phyloP scores from a whole-genome alignment of 306 rosid species.

The Sechiopsis laciniata region DNA sequence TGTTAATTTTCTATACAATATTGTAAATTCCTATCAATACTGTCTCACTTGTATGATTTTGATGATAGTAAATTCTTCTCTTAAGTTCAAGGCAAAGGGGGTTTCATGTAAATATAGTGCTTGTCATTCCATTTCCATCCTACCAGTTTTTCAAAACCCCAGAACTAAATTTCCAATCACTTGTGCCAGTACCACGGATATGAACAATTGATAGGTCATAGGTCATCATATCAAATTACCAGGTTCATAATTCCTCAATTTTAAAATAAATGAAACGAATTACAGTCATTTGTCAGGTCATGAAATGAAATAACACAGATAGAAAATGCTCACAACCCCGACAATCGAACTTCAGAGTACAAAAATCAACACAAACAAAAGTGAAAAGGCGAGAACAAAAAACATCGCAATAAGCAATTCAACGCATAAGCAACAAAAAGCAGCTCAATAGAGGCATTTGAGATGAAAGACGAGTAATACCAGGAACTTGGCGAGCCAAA shows the following conservation, averaged over 20 bases:
- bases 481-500: constrained; percentile 63
- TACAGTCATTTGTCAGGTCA: not conserved
- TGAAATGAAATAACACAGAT: not conserved
- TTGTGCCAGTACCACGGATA: not conserved
- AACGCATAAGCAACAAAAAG: not conserved
- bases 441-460: not conserved
- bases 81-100: not conserved
- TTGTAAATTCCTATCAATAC: not conserved
- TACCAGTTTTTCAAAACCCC: not conserved
- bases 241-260: not conserved
- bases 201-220: not conserved
- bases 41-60: not conserved
- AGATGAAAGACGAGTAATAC: constrained; percentile 23
- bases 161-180: not conserved
- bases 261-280: not conserved
- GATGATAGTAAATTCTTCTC: not conserved
- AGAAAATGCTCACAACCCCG: not conserved
- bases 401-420: not conserved
- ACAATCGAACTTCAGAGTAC: not conserved
- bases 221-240: not conserved
- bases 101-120: not conserved
- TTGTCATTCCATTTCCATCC: not conserved
- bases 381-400: constrained; percentile 3
- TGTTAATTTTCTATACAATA: not conserved
- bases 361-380: not conserved